phyloP scores from a whole-genome alignment of 2,329 filamentous ascomycete genomes.

The Monilinia fructicola region DNA sequence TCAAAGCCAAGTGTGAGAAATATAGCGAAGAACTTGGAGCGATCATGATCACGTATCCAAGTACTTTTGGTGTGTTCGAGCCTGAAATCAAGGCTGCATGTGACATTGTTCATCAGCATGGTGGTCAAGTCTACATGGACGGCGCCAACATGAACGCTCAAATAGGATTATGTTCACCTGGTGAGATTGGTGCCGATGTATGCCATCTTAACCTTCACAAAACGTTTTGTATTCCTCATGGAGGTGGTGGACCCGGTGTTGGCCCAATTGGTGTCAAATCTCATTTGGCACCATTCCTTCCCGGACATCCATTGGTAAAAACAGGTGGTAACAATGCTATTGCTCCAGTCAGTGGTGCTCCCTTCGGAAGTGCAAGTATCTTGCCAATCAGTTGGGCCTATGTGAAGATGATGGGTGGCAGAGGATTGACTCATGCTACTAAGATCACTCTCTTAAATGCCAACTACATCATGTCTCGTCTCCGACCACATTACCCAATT shows the following conservation, averaged over 20 bases:
- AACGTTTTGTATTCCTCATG: slow-evolving; percentile 97
- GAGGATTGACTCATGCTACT: slow-evolving; percentile 83
- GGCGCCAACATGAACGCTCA: slow-evolving; percentile 99
- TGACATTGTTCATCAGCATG: slow-evolving; percentile 79
- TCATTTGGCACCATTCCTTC: slow-evolving; percentile 75
- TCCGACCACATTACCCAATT: slow-evolving; percentile 83
- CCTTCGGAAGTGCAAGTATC: slow-evolving; percentile 86
- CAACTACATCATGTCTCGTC: slow-evolving; percentile 90
- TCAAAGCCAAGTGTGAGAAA: slow-evolving; percentile 86
- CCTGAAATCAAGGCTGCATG: slow-evolving; percentile 83
- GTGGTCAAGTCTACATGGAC: slow-evolving; percentile 97
- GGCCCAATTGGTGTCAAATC: slow-evolving; percentile 90
- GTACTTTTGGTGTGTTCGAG: slow-evolving; percentile 93
- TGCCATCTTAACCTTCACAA: slow-evolving; percentile 98
- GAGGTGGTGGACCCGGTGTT: slow-evolving; percentile 88
- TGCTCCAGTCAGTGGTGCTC: slow-evolving; percentile 75
- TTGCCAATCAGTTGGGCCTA: slow-evolving; percentile 94
- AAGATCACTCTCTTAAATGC: slow-evolving; percentile 93
- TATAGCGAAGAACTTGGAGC: slow-evolving; percentile 82
- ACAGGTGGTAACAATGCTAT: slow-evolving; percentile 58
- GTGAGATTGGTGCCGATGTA: slow-evolving; percentile 92
- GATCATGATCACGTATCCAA: slow-evolving; percentile 97
- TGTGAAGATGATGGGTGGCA: slow-evolving; percentile 86
- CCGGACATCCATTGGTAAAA: slow-evolving; percentile 61
- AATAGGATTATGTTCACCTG: slow-evolving; percentile 91